phyloP scores from a whole-genome alignment of 108 stramenopile genomes.

The Cafeteria roenbergensis region DNA sequence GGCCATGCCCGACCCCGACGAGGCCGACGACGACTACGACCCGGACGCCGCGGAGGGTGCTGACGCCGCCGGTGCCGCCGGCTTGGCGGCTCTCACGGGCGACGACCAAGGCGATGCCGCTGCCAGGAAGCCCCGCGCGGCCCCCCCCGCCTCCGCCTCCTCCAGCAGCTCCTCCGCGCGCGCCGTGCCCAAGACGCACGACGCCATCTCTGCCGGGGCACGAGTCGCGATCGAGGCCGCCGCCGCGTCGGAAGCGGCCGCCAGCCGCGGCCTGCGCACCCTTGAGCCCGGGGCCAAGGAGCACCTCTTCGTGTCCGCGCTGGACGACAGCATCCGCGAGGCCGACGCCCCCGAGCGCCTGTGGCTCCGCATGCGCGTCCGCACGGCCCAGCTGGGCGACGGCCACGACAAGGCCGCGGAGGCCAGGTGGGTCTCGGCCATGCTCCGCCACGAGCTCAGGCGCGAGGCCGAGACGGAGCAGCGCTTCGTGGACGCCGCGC shows the following conservation, averaged over 20 bases:
- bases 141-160: too few relatives aligned
- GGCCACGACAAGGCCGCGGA: background rate
- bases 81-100: too few relatives aligned
- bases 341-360: slow-evolving; percentile 6
- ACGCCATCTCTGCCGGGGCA: background rate
- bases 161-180: background rate
- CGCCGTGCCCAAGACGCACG: background rate
- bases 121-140: too few relatives aligned
- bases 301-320: background rate
- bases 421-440: background rate
- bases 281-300: too few relatives aligned
- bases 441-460: background rate
- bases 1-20: too few relatives aligned
- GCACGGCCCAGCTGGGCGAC: background rate
- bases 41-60: too few relatives aligned
- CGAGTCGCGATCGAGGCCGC: background rate
- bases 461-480: background rate
- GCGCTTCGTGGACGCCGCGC: background rate
- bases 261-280: background rate
- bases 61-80: too few relatives aligned
- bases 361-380: background rate
- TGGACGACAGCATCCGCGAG: background rate
- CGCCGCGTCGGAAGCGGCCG: too few relatives aligned
- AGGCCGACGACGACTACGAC: too few relatives aligned
- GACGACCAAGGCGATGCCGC: too few relatives aligned